phyloP scores from a whole-genome alignment of 2,329 filamentous ascomycete genomes.

The Venturia pyrina region DNA sequence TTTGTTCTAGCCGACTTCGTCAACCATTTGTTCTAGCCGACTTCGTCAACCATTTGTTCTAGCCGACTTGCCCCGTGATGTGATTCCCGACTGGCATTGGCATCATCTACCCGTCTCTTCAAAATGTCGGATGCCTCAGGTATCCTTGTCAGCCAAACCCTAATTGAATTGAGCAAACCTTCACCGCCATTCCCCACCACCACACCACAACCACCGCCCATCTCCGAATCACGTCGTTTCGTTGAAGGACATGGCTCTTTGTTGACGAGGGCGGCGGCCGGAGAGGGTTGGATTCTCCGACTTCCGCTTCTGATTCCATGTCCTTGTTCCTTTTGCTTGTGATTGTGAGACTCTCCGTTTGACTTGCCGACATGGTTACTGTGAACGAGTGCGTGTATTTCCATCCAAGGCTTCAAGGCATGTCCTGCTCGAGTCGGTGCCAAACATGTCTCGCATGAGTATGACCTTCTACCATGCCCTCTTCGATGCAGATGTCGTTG shows the following conservation, averaged over 20 bases:
- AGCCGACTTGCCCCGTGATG: too few relatives aligned
- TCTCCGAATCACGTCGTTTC: background rate
- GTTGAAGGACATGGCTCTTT: constrained; percentile 1
- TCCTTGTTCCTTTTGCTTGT: background rate
- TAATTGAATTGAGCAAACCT: background rate
- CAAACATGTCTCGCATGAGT: background rate
- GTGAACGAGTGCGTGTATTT: too few relatives aligned
- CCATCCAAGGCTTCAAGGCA: too few relatives aligned
- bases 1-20: too few relatives aligned
- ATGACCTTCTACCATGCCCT: background rate
- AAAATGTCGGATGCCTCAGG: too few relatives aligned
- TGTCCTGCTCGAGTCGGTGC: background rate
- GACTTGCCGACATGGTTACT: too few relatives aligned
- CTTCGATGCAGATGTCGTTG: background rate
- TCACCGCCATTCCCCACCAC: background rate
- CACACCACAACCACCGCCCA: background rate
- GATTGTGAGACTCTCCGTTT: background rate
- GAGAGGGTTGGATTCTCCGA: background rate
- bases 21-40: too few relatives aligned
- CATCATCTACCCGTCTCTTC: too few relatives aligned
- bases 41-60: too few relatives aligned
- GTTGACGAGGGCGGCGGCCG: background rate
- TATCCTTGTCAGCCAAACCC: background rate
- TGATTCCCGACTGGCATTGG: too few relatives aligned
- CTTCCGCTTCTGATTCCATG: background rate